A percentile compares a stretch with the other conserved stretches of the same genome.
These are phyloP conservation scores for Paulownia fortunei DNA, from an alignment of 257 asterid genomes.

Conservation along the genomic window DNA sequence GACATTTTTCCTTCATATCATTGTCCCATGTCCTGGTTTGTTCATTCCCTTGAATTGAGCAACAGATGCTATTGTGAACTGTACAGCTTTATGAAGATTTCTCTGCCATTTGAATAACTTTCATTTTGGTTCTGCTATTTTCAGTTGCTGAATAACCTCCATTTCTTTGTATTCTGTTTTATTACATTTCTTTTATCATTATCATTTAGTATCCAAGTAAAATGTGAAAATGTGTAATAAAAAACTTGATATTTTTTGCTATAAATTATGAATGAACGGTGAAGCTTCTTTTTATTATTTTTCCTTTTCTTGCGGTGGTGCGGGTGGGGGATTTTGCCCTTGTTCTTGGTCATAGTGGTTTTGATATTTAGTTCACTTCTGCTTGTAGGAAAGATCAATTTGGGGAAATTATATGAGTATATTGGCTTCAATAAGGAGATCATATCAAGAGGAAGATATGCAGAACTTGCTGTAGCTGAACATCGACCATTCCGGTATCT, in stretches of 20 bases:
- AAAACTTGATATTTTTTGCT: neutral
- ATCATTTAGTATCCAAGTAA: neutral
- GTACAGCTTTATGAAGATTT: neutral
- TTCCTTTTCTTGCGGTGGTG: neutral
- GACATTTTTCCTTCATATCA: neutral
- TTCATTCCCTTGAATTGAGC: neutral
- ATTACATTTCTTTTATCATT: neutral
- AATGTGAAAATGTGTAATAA: neutral
- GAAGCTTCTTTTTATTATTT: neutral
- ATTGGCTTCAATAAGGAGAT: conserved; percentile 73
- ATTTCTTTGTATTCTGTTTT: neutral
- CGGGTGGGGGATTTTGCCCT: neutral
- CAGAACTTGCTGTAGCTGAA: conserved; percentile 67
- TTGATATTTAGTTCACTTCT: conserved; percentile 2
- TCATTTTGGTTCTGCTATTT: neutral
- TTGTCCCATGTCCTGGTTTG: neutral
- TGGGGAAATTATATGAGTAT: conserved; percentile 62
- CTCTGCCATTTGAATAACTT: conserved; percentile 3
- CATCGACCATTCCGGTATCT: conserved; percentile 70
- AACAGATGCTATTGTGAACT: neutral
- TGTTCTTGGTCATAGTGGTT: neutral
- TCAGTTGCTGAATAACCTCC: neutral
- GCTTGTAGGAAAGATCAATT: conserved; percentile 58
- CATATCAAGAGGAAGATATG: conserved; percentile 67
- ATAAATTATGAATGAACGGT: neutral